Percentiles rank a stretch among this genome's conserved stretches.
Conservation (phyloP, 805 yeast genomes). For the Wickerhamomyces hampshirensis region DNA sequence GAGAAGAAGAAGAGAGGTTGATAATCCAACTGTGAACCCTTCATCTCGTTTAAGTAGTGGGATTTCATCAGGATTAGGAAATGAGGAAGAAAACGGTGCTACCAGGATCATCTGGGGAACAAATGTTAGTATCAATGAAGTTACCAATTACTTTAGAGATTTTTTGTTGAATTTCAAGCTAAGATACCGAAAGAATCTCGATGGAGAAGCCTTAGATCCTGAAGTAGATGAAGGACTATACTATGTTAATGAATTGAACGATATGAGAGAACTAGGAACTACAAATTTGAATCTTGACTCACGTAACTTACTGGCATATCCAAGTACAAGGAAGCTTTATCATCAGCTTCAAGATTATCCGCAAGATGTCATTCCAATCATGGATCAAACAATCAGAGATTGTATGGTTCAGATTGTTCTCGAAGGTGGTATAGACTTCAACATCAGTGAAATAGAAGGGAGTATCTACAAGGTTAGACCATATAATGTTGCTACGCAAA, state of each 20-base stretch:
- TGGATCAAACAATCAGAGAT: constrained; percentile 95
- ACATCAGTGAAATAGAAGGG: constrained; percentile 67
- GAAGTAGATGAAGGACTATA: constrained; percentile 67
- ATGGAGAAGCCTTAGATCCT: constrained; percentile 31
- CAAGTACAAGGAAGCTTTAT: constrained; percentile 72
- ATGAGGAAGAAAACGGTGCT: constrained; percentile 56
- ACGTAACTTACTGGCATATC: constrained; percentile 68
- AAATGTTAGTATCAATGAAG: constrained; percentile 87
- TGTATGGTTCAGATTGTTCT: constrained; percentile 71
- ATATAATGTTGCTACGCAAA: constrained; percentile 64
- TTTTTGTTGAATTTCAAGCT: constrained; percentile 81
- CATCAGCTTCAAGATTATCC: constrained; percentile 89
- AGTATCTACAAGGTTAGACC: constrained; percentile 86
- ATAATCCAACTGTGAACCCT: constrained; percentile 15
- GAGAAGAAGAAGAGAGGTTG: constrained; percentile 48
- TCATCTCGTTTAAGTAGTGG: constrained; percentile 21
- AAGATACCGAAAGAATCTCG: constrained; percentile 58
- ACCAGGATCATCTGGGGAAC: constrained; percentile 98
- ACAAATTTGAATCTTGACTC: constrained; percentile 85
- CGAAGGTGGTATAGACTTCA: constrained; percentile 44
- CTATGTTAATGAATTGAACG: constrained; percentile 68
- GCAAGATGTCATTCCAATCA: constrained; percentile 93
- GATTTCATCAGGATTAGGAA: constrained; percentile 17
- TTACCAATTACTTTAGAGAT: constrained; percentile 71
- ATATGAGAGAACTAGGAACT: constrained; percentile 73